Evolutionary conservation across 1,284 basidiomycete genomes (phyloP), one percentile per base, ranked within the genome.

Genomic region (Cutaneotrichosporon arboriforme): DNA sequence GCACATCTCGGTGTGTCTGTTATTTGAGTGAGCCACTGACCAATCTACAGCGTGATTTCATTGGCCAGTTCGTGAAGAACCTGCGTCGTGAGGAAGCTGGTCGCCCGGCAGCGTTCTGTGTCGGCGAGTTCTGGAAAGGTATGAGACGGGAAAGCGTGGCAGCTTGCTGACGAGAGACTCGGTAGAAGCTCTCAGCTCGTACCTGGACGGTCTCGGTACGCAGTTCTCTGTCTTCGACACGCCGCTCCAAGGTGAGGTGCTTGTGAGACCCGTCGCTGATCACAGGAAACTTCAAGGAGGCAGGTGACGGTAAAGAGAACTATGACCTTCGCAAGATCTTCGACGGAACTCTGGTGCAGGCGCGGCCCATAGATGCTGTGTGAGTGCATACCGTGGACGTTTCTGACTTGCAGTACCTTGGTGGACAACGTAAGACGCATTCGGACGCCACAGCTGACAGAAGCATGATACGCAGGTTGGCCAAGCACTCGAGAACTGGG

Each of bases 171-270:
- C 33, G 10, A 0, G 45, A 67, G 68, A 78, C 64, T 76, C 68
- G 12, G 67, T 70, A 38, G 64, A 67, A 36, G 49, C 65, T 3
- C 66, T 74, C 21, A 58, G 59, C 17, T 61, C 55, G 21, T 74
- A 77, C 54, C 53, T 78, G 21, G 68, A 71, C 41, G 62, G 72
- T 0, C 71, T 79, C 41, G 77, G 72, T n/a, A 75, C 76, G 7
- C 78, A 79, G 57, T 82, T 83, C 72, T 79, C 77, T 14, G 75
- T 81, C 39, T 82, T 83, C 56, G 81, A 82, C 61, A 78, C 79
- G 0, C 79, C 79, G 12, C 71, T 82, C 37, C 81, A 82, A 63
- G 66, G 61, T 63, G 54, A 57, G 58, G 61, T 54, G 8, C 9
- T 13, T 4, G 4, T 3, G n/a, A n/a, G n/a, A n/a, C n/a, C n/a